Conservation (phyloP, 441 rosid species). For the Brassica hybrid region DNA sequence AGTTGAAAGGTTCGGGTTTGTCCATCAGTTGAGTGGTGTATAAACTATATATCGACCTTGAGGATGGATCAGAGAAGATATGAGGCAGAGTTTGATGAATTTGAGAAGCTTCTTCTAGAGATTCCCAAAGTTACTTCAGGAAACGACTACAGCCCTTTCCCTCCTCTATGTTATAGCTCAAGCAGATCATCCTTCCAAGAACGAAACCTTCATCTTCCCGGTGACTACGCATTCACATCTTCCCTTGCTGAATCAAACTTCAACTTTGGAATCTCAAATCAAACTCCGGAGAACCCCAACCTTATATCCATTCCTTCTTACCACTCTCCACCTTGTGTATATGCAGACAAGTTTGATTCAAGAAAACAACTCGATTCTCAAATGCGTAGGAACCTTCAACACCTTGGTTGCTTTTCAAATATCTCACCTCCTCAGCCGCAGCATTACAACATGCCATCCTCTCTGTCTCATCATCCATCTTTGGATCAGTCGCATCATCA, state of each 20-base stretch:
- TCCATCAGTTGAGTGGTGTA: too few relatives aligned
- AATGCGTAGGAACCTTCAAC: conserved; percentile 53
- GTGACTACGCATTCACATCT: conserved; percentile 61
- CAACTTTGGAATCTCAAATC: conserved; percentile 37
- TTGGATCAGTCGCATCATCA: conserved; percentile 51
- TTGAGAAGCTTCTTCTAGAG: too few relatives aligned
- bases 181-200: conserved; percentile 46
- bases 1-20: too few relatives aligned
- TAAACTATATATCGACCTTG: too few relatives aligned
- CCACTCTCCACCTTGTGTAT: conserved; percentile 46
- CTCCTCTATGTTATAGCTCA: conserved; percentile 49
- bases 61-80: too few relatives aligned
- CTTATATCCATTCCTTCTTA: conserved; percentile 32
- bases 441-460: conserved; percentile 49
- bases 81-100: not conserved
- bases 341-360: conserved; percentile 44
- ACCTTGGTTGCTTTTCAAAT: conserved; percentile 48
- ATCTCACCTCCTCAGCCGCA: conserved; percentile 59
- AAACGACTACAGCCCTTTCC: conserved; percentile 34
- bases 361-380: conserved; percentile 45
- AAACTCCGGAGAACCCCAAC: conserved; percentile 30
- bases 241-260: conserved; percentile 58
- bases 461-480: conserved; percentile 53
- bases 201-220: conserved; percentile 57
- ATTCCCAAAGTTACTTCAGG: conserved; percentile 78